Percentiles rank a stretch among this genome's conserved stretches.
These are phyloP conservation scores for Populus deltoides DNA, from an alignment of 345 rosid species.

Conservation along the genomic window DNA sequence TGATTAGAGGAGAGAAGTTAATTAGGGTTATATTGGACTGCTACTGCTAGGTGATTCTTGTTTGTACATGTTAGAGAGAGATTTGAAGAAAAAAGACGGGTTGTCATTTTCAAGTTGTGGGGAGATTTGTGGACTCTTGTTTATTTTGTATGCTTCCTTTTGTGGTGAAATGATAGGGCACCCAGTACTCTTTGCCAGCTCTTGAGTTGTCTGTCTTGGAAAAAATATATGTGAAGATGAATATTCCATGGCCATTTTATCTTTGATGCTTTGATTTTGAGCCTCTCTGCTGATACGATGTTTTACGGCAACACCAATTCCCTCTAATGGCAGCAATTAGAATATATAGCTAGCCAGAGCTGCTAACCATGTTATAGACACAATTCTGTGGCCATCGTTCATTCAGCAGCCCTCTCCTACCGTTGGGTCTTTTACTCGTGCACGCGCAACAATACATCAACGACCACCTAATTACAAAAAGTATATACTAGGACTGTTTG, in stretches of 20 bases:
- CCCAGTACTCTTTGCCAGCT: slow-evolving; percentile 5
- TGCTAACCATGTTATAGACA: too few species aligned
- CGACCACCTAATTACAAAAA: too few species aligned
- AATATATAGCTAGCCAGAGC: too few species aligned
- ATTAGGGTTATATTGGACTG: neutral
- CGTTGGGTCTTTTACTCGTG: too few species aligned
- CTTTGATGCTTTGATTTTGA: neutral
- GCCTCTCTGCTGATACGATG: too few species aligned
- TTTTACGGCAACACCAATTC: neutral
- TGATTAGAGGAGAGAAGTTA: neutral
- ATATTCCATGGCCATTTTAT: neutral
- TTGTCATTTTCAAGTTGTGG: slow-evolving; percentile 36
- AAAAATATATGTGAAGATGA: neutral
- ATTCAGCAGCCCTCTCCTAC: too few species aligned
- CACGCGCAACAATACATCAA: too few species aligned
- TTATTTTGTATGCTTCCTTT: slow-evolving; percentile 16
- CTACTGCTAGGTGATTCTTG: slow-evolving; percentile 23
- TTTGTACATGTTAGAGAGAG: slow-evolving; percentile 28
- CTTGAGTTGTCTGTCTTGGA: neutral
- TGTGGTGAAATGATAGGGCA: slow-evolving; percentile 28
- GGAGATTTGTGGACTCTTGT: slow-evolving; percentile 15
- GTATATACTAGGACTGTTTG: too few species aligned
- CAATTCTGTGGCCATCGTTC: too few species aligned
- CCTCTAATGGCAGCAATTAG: neutral
- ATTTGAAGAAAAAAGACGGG: slow-evolving; percentile 12